Evolutionary conservation across 129 eudicot genomes (phyloP).

Genomic region (Artemisia tridentata): DNA sequence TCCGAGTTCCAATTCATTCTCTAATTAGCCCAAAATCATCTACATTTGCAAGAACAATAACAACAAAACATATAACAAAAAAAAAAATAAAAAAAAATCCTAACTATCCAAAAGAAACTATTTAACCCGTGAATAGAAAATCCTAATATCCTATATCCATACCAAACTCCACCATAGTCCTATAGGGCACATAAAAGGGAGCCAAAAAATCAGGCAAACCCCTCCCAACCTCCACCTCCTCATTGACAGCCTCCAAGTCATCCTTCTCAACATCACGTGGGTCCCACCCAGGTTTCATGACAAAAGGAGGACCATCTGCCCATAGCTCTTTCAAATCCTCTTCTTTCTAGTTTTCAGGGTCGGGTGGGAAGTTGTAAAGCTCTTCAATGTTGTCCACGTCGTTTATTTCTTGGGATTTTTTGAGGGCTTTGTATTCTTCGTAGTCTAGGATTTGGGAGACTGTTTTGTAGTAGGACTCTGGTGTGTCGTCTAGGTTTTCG

Average conservation of each 20-base stretch:
- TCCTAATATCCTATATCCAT: too few species aligned
- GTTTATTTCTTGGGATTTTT: slow-evolving; percentile 27
- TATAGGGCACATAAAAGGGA: slow-evolving; percentile 80
- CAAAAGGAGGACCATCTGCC: slow-evolving; percentile 59
- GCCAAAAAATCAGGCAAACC: slow-evolving; percentile 54
- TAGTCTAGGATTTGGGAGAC: slow-evolving; percentile 27
- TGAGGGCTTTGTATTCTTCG: slow-evolving; percentile 27
- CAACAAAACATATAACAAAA: too few species aligned
- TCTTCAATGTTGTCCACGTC: slow-evolving; percentile 35
- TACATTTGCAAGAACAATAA: too few species aligned
- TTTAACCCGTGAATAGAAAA: too few species aligned
- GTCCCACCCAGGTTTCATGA: slow-evolving; percentile 67
- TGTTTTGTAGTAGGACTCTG: slow-evolving; percentile 25
- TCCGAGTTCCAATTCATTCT: too few species aligned
- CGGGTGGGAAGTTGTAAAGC: slow-evolving; percentile 55
- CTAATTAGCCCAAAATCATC: too few species aligned
- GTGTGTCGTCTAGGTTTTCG: slow-evolving; percentile 15
- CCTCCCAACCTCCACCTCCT: slow-evolving; percentile 46
- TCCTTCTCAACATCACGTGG: slow-evolving; percentile 54
- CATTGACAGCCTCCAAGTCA: slow-evolving; percentile 32
- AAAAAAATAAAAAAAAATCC: too few species aligned
- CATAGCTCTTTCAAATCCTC: slow-evolving; percentile 73
- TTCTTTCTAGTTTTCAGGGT: slow-evolving; percentile 81
- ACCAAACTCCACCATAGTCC: slow-evolving; percentile 29
- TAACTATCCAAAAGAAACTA: too few species aligned